Evolutionary conservation across 1,284 basidiomycete genomes (phyloP), one percentile per base, ranked within the genome.

Genomic region (Schizophyllum commune): DNA sequence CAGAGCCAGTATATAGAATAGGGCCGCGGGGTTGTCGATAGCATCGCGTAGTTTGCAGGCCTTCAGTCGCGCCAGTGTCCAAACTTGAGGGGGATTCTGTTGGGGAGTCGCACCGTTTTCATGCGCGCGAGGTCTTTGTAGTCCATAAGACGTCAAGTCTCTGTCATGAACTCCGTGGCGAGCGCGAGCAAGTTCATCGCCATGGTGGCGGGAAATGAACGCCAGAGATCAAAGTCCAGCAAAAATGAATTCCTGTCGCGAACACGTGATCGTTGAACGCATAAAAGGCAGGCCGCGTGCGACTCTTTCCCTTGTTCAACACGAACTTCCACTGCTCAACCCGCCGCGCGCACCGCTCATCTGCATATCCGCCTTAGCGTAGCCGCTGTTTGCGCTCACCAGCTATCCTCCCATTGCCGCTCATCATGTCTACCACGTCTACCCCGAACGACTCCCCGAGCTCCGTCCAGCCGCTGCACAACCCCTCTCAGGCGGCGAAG

Each of bases 401-500:
- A 56, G 59, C 21, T 52, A 21, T 39, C 56, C 52, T 55, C 56
- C 63, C 59, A 64, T 39, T 17, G 22, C 51, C 39, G 52, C 57
- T 57, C 21, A 68, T 64, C 60, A 89, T 89, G 87, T 89, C 87
- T 60, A 66, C 82, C 56, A 77, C 78, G 17, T 61, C 72, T 47
- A 78, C 84, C 34, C 83, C 86, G 61, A 82, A 77, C 61, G 86
- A 86, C 64, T 89, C 89, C 52, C 86, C 89, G 57, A 69, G 73
- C 57, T 74, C 77, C 52, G 83, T 94, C 63, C 86, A 91, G 67
- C 91, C 93, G 8, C 79, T 95, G 67, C 92, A 94, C 74, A 89
- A 93, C 71, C 92, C 92, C 17, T 79, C 81, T 0, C 87, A 89
- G 67, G 86, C 89, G 52, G 92, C 93, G 1, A 83, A 87, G 66